Conservation (phyloP, 2,329 filamentous ascomycete species). For the Botrytis tulipae region DNA sequence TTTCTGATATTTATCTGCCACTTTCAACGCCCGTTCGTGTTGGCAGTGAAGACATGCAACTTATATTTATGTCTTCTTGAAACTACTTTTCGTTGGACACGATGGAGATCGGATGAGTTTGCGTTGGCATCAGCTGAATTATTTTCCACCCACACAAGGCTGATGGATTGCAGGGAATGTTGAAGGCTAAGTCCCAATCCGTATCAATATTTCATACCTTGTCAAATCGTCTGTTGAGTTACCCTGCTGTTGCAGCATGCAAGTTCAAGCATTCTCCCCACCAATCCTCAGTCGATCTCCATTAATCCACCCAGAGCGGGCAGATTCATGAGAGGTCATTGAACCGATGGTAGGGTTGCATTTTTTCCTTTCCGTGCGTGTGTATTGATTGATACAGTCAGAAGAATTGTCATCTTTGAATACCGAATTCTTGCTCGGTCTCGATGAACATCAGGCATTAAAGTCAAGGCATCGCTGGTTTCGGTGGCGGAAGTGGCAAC, state of each 20-base stretch:
- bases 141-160: slow-evolving; percentile 16
- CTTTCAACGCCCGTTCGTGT: background rate
- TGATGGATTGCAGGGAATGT: slow-evolving; percentile 10
- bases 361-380: slow-evolving; percentile 11
- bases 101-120: background rate
- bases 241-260: slow-evolving; percentile 21
- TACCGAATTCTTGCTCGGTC: slow-evolving; percentile 16
- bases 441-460: slow-evolving; percentile 21
- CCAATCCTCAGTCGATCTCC: slow-evolving; percentile 13
- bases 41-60: background rate
- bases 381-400: slow-evolving; percentile 18
- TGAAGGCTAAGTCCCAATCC: slow-evolving; percentile 17
- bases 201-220: slow-evolving; percentile 13
- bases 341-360: slow-evolving; percentile 2
- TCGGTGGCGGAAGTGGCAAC: slow-evolving; percentile 23
- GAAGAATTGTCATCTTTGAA: slow-evolving; percentile 9
- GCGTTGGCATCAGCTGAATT: slow-evolving; percentile 20
- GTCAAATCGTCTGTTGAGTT: slow-evolving; percentile 1
- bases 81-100: background rate
- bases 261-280: slow-evolving; percentile 22
- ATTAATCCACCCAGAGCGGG: slow-evolving; percentile 12
- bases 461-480: slow-evolving; percentile 18
- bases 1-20: background rate
- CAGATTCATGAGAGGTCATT: slow-evolving; percentile 15
- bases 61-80: slow-evolving; percentile 3